Percentiles rank a stretch among this genome's conserved stretches.
These are phyloP conservation scores for Phytophthora boehmeriae DNA, from an alignment of 352 stramenopile species.

Conservation along the genomic window DNA sequence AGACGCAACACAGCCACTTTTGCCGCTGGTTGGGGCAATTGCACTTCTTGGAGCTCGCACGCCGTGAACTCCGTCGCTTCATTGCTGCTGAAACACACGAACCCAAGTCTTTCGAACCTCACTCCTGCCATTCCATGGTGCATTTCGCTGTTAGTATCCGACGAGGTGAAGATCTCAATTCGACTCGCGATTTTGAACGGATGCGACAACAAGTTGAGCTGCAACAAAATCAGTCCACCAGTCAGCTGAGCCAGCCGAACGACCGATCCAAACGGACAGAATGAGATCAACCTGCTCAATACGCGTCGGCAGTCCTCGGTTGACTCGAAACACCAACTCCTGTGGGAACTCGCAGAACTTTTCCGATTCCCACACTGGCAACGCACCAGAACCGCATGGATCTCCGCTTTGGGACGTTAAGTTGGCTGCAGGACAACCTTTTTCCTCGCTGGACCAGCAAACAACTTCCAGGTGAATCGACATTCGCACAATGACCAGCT, in stretches of 20 bases:
- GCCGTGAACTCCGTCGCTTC: conserved; percentile 23
- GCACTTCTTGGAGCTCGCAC: conserved; percentile 62
- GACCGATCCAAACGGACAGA: background rate
- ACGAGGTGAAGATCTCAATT: conserved; percentile 52
- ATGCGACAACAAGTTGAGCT: conserved; percentile 44
- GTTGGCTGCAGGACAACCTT: conserved; percentile 19
- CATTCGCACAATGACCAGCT: conserved; percentile 2
- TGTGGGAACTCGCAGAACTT: conserved; percentile 73
- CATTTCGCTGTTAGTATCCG: background rate
- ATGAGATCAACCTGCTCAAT: conserved; percentile 15
- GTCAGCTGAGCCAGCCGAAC: background rate
- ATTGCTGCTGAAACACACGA: conserved; percentile 41
- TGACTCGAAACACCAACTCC: conserved; percentile 56
- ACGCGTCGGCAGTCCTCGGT: conserved; percentile 22
- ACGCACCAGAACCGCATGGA: background rate
- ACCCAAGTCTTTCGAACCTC: conserved; percentile 48
- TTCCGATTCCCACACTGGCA: conserved; percentile 46
- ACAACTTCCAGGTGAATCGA: conserved; percentile 37
- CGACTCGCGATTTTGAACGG: conserved; percentile 50
- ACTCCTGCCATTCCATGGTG: conserved; percentile 14
- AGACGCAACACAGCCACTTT: conserved; percentile 46
- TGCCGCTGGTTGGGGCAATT: conserved; percentile 18
- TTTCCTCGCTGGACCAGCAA: conserved; percentile 46
- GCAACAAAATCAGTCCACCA: background rate
- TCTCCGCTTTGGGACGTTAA: conserved; percentile 1